Evolutionary conservation across 2,329 filamentous ascomycete genomes (phyloP).

Genomic region (Fusarium protoensiforme): DNA sequence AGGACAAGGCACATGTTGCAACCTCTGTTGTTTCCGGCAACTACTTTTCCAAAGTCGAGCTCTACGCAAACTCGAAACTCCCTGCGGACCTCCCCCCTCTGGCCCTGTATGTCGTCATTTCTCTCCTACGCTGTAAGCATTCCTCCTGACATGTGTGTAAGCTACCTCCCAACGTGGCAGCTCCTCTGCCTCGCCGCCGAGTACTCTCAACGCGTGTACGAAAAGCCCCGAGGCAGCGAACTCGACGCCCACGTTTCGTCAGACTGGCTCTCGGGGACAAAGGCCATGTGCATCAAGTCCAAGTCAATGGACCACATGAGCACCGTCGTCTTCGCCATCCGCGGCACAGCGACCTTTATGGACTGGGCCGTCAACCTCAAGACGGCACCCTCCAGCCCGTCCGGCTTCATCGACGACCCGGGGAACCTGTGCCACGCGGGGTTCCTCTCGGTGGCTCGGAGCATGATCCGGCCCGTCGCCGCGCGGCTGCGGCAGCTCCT

Average conservation of each 20-base stretch:
- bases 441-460: constrained; percentile 79
- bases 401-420: constrained; percentile 79
- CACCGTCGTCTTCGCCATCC: constrained; percentile 85
- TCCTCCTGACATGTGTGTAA: constrained; percentile 42
- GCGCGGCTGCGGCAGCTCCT: constrained; percentile 75
- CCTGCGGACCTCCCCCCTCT: constrained; percentile 75
- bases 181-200: constrained; percentile 82
- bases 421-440: constrained; percentile 84
- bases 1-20: constrained; percentile 30
- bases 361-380: constrained; percentile 90
- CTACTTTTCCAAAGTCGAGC: constrained; percentile 80
- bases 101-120: constrained; percentile 66
- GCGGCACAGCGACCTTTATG: constrained; percentile 82
- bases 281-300: constrained; percentile 87
- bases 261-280: constrained; percentile 79
- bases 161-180: constrained; percentile 79
- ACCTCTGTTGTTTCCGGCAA: constrained; percentile 55
- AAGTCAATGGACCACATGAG: constrained; percentile 81
- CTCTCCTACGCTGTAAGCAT: neutral
- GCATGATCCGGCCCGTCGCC: constrained; percentile 80
- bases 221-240: constrained; percentile 70
- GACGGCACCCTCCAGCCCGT: constrained; percentile 72
- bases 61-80: constrained; percentile 81
- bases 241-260: constrained; percentile 76
- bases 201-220: constrained; percentile 81